phyloP scores from a whole-genome alignment of 257 asterid genomes.

The Capsicum baccatum region DNA sequence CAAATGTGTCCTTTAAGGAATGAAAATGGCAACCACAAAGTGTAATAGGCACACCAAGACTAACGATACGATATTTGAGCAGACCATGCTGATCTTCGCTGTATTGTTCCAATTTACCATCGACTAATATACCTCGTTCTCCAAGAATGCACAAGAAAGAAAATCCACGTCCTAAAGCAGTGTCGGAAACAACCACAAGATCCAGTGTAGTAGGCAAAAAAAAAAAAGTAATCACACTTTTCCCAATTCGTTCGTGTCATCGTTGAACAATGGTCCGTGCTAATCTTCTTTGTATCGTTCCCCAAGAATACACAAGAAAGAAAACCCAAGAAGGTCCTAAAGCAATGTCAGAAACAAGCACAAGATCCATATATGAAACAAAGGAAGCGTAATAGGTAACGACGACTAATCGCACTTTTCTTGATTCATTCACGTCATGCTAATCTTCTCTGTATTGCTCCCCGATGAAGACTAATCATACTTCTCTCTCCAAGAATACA shows the following conservation, averaged over 20 bases:
- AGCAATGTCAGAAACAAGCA: conserved; percentile 73
- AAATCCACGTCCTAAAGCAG: conserved; percentile 59
- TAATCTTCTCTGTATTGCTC: background rate
- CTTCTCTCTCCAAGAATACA: conserved; percentile 91
- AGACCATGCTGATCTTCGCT: background rate
- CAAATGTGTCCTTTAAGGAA: background rate
- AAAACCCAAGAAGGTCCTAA: conserved; percentile 84
- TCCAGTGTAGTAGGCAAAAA: background rate
- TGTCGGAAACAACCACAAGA: conserved; percentile 54
- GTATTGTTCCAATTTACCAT: background rate
- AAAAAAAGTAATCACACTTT: background rate
- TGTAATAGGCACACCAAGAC: background rate
- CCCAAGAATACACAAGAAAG: conserved; percentile 80
- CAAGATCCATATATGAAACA: too few relatives aligned
- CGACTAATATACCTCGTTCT: conserved; percentile 76
- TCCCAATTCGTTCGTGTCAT: background rate
- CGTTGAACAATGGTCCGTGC: background rate
- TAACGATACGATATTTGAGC: background rate
- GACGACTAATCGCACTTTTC: too few relatives aligned
- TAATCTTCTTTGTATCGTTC: background rate
- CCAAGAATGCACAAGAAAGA: conserved; percentile 63
- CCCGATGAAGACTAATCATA: conserved; percentile 53
- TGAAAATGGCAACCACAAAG: background rate
- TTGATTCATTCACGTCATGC: background rate
- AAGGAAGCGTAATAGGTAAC: too few relatives aligned